Percentiles rank a stretch among this genome's conserved stretches.
phyloP scores from a whole-genome alignment of 2,329 filamentous ascomycete genomes.

The Stagonosporopsis cucurbitacearum region DNA sequence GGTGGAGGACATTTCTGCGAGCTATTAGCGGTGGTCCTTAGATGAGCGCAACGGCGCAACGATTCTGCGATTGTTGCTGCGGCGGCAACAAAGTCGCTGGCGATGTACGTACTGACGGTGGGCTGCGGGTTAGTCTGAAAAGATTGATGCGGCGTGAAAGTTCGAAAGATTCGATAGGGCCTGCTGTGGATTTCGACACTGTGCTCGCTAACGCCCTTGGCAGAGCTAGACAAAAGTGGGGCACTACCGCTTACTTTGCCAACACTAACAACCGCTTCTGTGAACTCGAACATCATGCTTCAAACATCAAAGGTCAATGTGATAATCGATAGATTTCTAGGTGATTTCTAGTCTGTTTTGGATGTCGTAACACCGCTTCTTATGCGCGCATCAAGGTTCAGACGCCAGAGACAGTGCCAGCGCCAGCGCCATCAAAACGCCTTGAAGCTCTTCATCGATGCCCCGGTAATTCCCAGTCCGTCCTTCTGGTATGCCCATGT shows the following conservation, averaged over 20 bases:
- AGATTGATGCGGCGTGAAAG: conserved; percentile 29
- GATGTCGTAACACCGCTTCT: not conserved
- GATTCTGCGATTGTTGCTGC: not conserved
- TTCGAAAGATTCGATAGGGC: conserved; percentile 18
- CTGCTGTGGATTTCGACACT: conserved; percentile 11
- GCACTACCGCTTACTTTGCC: not conserved
- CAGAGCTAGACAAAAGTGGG: conserved; percentile 8
- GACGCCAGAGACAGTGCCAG: conserved; percentile 1
- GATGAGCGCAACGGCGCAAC: not conserved
- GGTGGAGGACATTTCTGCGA: conserved; percentile 50
- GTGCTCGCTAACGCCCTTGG: conserved; percentile 29
- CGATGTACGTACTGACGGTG: conserved; percentile 33
- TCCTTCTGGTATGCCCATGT: conserved; percentile 23
- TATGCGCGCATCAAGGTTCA: not conserved
- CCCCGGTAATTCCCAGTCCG: conserved; percentile 46
- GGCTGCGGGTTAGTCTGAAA: conserved; percentile 39
- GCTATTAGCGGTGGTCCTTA: conserved; percentile 26
- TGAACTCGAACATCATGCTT: not conserved
- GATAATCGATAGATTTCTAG: conserved; percentile 1
- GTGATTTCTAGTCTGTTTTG: not conserved
- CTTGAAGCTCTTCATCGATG: conserved; percentile 30
- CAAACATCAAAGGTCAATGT: not conserved
- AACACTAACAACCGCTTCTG: not conserved
- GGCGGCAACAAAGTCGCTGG: not conserved
- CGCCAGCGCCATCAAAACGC: conserved; percentile 19